These are phyloP conservation scores for Platanus orientalis DNA, from an alignment of 164 flowering plant genomes.

Conservation along the genomic window DNA sequence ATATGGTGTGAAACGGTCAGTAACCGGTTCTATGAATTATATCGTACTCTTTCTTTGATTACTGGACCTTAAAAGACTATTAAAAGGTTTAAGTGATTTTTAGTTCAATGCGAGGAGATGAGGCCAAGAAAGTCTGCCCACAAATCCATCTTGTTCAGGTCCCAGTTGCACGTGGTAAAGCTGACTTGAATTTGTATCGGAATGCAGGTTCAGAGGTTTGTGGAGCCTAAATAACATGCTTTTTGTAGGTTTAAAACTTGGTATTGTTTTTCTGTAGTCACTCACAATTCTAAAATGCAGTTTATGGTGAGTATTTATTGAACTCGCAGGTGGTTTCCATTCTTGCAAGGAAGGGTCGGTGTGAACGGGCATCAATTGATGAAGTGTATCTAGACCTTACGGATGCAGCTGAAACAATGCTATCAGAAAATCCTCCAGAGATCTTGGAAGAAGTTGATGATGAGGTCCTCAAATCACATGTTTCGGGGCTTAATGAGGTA, in stretches of 20 bases:
- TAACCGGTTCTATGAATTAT: neutral
- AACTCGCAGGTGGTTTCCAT: conserved; percentile 75
- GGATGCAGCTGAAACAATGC: conserved; percentile 79
- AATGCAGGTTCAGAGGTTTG: conserved; percentile 94
- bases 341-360: conserved; percentile 76
- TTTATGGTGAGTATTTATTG: conserved; percentile 2
- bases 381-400: conserved; percentile 96
- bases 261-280: neutral
- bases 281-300: neutral
- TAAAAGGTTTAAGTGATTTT: conserved; percentile 7
- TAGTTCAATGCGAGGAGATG: conserved; percentile 96
- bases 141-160: conserved; percentile 83
- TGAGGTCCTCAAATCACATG: conserved; percentile 77
- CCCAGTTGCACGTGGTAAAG: conserved; percentile 94
- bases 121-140: conserved; percentile 85
- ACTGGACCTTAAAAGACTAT: neutral
- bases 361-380: conserved; percentile 98
- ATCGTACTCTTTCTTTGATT: neutral
- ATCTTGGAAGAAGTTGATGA: conserved; percentile 53
- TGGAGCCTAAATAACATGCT: neutral
- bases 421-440: conserved; percentile 69
- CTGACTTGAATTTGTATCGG: conserved; percentile 72
- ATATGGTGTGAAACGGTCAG: conserved; percentile 88
- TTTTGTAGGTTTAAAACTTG: neutral
- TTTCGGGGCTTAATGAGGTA: conserved; percentile 71